Percentiles rank a stretch among this genome's conserved stretches.
These are phyloP conservation scores for Leucocoprinus sp. DNA, from an alignment of 768 basidiomycete species.

Conservation along the genomic window DNA sequence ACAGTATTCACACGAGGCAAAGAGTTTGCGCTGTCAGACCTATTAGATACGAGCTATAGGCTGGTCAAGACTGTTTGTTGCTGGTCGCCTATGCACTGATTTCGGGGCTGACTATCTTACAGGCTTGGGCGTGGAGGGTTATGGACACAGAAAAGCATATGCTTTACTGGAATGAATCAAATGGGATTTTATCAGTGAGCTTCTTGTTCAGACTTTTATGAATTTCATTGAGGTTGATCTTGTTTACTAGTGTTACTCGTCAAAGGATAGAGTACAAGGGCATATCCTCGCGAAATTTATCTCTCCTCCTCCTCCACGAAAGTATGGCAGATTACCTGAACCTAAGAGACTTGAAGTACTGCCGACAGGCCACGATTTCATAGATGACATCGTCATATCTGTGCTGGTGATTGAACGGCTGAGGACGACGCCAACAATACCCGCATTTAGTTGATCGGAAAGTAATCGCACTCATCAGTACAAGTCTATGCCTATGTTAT, in stretches of 20 bases:
- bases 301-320: slow-evolving; percentile 25
- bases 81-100: neutral
- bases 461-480: slow-evolving; percentile 10
- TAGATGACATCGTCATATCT: slow-evolving; percentile 38
- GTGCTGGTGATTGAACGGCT: slow-evolving; percentile 32
- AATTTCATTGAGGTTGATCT: neutral
- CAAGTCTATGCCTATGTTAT: neutral
- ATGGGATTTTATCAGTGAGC: slow-evolving; percentile 22
- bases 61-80: slow-evolving; percentile 5
- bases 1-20: slow-evolving; percentile 7
- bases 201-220: neutral
- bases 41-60: slow-evolving; percentile 6
- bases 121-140: slow-evolving; percentile 31
- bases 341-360: slow-evolving; percentile 29
- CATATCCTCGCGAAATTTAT: slow-evolving; percentile 32
- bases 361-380: slow-evolving; percentile 29
- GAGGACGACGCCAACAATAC: slow-evolving; percentile 28
- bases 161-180: slow-evolving; percentile 28
- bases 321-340: slow-evolving; percentile 25
- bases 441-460: slow-evolving; percentile 13
- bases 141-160: slow-evolving; percentile 19
- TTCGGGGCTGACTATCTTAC: neutral
- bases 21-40: slow-evolving; percentile 7
- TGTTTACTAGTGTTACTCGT: slow-evolving; percentile 29
- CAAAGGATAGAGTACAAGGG: slow-evolving; percentile 25